Evolutionary conservation across 305 asterid species (phyloP), one percentile per base, ranked within the genome.

Genomic region (Fraxinus paxiana): DNA sequence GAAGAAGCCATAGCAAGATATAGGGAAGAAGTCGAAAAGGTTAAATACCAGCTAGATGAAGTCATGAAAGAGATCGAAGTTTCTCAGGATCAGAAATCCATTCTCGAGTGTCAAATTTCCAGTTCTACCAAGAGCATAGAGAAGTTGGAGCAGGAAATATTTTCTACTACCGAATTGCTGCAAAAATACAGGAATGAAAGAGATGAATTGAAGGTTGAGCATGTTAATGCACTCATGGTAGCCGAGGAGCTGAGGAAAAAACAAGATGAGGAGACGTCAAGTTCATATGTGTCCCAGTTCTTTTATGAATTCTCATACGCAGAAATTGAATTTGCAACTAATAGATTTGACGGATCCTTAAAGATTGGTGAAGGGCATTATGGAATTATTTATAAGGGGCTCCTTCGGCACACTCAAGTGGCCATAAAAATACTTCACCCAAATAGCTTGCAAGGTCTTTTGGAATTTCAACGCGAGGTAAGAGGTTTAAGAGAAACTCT

Each of bases 291-390:
- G 37, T 80, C 88, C 81, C 91, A 83, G 85, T 89, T 92, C 88
- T 92, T 86, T 80, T 86, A 91, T 30, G 94, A 92, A 79, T 92
- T 90, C 84, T 88, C 90, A 13, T 88, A 90, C 76, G 34, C 78
- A 18, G 99, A 95, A 88, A 94, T 96, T 35, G 89, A 94, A 79
- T 92, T 87, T 81, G 99, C 97, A 51, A 92, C 99, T 1, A 31
- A 48, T 73, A 83, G 79, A 85, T 94, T 96, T 79, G 92, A 90
- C 83, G 93, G 84, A 28, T 77, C 85, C 67, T 75, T 87, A 85
- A 91, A 89, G 90, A 92, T 96, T 69, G 96, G 97, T 35, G 97
- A 92, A 89, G 98, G 99, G 35, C 92, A 94, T 71, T 94, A 90
- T 74, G 98, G 99, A 61, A 87, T 87, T 85, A 88, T 96, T 7